These are phyloP conservation scores for Vitis labrusca DNA, from an alignment of 164 flowering plant genomes.

Conservation along the genomic window DNA sequence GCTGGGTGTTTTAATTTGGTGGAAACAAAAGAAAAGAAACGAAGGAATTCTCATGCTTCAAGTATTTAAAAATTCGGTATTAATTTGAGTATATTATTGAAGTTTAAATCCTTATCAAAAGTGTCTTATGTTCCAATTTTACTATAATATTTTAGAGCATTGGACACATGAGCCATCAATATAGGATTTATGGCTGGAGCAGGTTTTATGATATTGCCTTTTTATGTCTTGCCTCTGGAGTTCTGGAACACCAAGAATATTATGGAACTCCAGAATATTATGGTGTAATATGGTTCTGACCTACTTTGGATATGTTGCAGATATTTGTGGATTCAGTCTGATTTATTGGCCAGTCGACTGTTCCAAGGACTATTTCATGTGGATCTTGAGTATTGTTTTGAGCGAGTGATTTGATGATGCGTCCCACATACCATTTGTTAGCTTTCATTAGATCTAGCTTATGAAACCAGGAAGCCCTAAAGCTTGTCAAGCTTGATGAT, in stretches of 20 bases:
- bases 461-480: no score
- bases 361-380: neutral
- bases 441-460: no score
- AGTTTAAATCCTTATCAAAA: no score
- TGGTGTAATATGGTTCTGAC: neutral
- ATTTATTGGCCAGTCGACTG: neutral
- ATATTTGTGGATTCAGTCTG: slow-evolving; percentile 24
- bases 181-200: neutral
- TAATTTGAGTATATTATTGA: no score
- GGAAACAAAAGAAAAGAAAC: no score
- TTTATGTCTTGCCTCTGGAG: neutral
- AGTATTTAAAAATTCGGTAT: neutral
- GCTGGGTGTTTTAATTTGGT: no score
- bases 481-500: no score
- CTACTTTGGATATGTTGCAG: slow-evolving; percentile 14
- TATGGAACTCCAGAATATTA: neutral
- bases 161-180: no score
- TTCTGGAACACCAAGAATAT: neutral
- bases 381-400: neutral
- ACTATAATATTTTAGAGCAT: no score
- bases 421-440: no score
- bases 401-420: neutral
- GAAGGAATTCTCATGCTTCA: no score
- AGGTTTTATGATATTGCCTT: neutral
- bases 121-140: no score